These are phyloP conservation scores for Cynara cardunculus DNA, from an alignment of 129 eudicot species.

Conservation along the genomic window DNA sequence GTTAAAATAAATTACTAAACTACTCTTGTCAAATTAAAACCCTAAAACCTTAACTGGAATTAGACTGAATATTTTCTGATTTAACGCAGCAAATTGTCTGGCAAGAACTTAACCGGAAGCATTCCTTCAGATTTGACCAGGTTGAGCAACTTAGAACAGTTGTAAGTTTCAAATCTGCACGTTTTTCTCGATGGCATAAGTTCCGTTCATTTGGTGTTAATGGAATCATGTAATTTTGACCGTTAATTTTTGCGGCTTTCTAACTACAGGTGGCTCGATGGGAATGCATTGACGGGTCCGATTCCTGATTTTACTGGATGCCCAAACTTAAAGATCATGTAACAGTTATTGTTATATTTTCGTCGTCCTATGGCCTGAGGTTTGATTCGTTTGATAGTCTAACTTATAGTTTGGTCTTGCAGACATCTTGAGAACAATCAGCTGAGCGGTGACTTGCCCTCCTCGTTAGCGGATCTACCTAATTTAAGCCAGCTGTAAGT, in stretches of 20 bases:
- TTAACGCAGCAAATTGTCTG: constrained; percentile 61
- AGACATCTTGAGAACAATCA: constrained; percentile 95
- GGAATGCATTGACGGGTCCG: constrained; percentile 72
- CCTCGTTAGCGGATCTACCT: constrained; percentile 57
- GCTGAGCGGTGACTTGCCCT: constrained; percentile 72
- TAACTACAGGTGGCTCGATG: constrained; percentile 82
- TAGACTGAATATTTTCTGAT: not conserved
- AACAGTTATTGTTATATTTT: constrained; percentile 3
- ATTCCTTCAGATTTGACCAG: constrained; percentile 71
- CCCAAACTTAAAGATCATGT: constrained; percentile 75
- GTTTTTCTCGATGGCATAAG: not conserved
- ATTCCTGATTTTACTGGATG: constrained; percentile 91
- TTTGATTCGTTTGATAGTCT: constrained; percentile 8
- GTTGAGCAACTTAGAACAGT: constrained; percentile 65
- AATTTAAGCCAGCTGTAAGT: constrained; percentile 89
- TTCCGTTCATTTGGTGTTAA: constrained; percentile 1
- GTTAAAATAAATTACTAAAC: not conserved
- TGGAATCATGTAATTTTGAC: constrained; percentile 3
- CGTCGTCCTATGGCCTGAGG: not conserved
- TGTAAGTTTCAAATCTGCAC: constrained; percentile 53
- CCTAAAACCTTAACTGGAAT: not conserved
- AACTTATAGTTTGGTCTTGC: constrained; percentile 16
- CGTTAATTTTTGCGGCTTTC: not conserved
- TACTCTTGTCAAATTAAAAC: not conserved
- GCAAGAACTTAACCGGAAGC: constrained; percentile 71